These are phyloP conservation scores for Boletellus deceptivus DNA, from an alignment of 1,284 basidiomycete genomes.

Conservation along the genomic window DNA sequence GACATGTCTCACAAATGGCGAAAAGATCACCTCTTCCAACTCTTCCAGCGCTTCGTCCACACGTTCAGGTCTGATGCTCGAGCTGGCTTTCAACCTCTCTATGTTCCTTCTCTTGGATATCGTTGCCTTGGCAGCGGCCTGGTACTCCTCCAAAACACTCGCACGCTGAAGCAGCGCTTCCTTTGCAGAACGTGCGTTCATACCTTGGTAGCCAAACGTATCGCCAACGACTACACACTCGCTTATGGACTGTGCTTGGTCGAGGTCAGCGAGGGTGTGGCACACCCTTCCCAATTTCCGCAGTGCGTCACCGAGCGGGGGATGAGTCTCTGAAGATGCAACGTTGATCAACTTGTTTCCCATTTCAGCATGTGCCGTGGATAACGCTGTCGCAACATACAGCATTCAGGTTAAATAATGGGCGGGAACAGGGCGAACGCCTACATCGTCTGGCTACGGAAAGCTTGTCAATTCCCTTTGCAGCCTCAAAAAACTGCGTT, in stretches of 20 bases:
- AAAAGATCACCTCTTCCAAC: slow-evolving; percentile 75
- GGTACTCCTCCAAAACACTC: slow-evolving; percentile 87
- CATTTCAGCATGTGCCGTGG: slow-evolving; percentile 76
- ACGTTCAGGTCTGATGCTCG: slow-evolving; percentile 79
- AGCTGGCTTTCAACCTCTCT: slow-evolving; percentile 86
- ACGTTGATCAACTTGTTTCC: slow-evolving; percentile 87
- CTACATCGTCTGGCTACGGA: slow-evolving; percentile 76
- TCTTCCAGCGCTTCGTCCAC: slow-evolving; percentile 94
- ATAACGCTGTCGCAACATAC: slow-evolving; percentile 54
- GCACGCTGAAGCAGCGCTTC: slow-evolving; percentile 87
- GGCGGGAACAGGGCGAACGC: slow-evolving; percentile 17
- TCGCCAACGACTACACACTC: slow-evolving; percentile 93
- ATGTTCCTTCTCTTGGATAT: slow-evolving; percentile 90
- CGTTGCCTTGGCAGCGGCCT: slow-evolving; percentile 84
- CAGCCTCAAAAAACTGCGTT: slow-evolving; percentile 84
- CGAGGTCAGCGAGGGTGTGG: slow-evolving; percentile 82
- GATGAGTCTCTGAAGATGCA: slow-evolving; percentile 84
- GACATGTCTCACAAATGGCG: background rate
- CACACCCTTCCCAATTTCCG: slow-evolving; percentile 82
- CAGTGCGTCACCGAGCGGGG: slow-evolving; percentile 74
- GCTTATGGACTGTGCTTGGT: slow-evolving; percentile 83
- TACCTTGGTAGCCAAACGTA: slow-evolving; percentile 87
- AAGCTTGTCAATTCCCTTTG: slow-evolving; percentile 83
- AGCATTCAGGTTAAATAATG: background rate
- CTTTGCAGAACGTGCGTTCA: slow-evolving; percentile 93